Conservation (phyloP, 148 eudicot genomes). For the Amaranthus cruentus region DNA sequence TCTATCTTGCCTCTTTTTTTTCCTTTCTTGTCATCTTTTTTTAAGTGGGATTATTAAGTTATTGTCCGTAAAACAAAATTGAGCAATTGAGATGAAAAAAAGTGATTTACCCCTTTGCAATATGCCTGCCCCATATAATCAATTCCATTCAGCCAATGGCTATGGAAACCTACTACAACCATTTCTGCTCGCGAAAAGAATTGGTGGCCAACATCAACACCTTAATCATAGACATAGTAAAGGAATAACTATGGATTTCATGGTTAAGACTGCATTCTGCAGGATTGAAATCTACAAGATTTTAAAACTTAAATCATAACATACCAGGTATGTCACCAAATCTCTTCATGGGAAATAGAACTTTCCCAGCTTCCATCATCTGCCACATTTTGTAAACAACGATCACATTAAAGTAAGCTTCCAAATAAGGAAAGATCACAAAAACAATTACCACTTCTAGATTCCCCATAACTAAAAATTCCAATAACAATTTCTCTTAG, state of each 20-base stretch:
- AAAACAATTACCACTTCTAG: not conserved
- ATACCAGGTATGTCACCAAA: slow-evolving; percentile 79
- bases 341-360: slow-evolving; percentile 40
- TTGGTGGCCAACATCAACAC: slow-evolving; percentile 90
- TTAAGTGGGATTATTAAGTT: too few relatives aligned
- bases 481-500: not conserved
- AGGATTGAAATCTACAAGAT: not conserved
- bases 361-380: slow-evolving; percentile 45
- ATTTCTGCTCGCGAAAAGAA: slow-evolving; percentile 89
- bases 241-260: not conserved
- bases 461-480: not conserved
- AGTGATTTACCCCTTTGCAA: slow-evolving; percentile 31
- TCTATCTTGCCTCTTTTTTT: too few relatives aligned
- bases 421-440: not conserved
- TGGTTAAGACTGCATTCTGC: not conserved
- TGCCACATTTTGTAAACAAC: slow-evolving; percentile 27
- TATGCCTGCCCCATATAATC: slow-evolving; percentile 51
- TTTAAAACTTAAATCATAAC: not conserved
- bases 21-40: too few relatives aligned
- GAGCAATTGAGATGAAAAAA: not conserved
- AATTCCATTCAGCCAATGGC: slow-evolving; percentile 93
- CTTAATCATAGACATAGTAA: slow-evolving; percentile 32
- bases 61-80: not conserved
- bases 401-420: not conserved
- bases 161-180: slow-evolving; percentile 80